Conservation (phyloP, 2,329 filamentous ascomycete genomes). For the Hypoxylon sp. region DNA sequence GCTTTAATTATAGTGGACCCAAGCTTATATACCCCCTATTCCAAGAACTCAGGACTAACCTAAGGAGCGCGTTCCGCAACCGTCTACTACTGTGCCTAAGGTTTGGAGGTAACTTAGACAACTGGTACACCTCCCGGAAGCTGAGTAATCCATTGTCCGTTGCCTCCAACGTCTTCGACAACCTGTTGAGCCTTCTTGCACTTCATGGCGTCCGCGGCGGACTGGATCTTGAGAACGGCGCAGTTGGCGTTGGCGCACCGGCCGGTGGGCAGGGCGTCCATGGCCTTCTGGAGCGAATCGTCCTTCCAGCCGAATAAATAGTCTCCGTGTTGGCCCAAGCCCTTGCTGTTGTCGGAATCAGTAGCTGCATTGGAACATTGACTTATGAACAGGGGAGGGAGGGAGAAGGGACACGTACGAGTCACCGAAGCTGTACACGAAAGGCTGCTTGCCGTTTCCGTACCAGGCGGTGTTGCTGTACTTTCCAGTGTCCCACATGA, state of each 20-base stretch:
- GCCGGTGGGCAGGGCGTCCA: constrained; percentile 44
- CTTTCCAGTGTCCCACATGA: constrained; percentile 42
- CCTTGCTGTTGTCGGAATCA: constrained; percentile 42
- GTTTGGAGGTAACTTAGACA: constrained; percentile 4
- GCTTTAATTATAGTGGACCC: no score
- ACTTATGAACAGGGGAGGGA: not conserved
- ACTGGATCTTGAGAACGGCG: constrained; percentile 34
- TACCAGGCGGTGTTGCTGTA: constrained; percentile 38
- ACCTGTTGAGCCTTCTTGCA: constrained; percentile 37
- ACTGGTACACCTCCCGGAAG: constrained; percentile 32
- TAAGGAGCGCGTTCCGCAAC: no score
- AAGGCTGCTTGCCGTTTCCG: constrained; percentile 45
- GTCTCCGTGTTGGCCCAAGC: constrained; percentile 54
- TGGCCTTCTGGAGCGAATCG: constrained; percentile 54
- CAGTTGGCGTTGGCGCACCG: constrained; percentile 36
- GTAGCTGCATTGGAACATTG: constrained; percentile 10
- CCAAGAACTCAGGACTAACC: no score
- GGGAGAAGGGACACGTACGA: constrained; percentile 26
- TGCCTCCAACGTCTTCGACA: constrained; percentile 28
- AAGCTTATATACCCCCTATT: no score
- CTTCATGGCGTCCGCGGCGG: constrained; percentile 35
- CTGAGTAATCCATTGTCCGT: constrained; percentile 29
- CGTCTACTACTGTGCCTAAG: no score
- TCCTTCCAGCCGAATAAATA: constrained; percentile 58
- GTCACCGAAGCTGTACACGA: constrained; percentile 55